Conservation (phyloP, 352 stramenopile genomes). For the Globisporangium alternatum region DNA sequence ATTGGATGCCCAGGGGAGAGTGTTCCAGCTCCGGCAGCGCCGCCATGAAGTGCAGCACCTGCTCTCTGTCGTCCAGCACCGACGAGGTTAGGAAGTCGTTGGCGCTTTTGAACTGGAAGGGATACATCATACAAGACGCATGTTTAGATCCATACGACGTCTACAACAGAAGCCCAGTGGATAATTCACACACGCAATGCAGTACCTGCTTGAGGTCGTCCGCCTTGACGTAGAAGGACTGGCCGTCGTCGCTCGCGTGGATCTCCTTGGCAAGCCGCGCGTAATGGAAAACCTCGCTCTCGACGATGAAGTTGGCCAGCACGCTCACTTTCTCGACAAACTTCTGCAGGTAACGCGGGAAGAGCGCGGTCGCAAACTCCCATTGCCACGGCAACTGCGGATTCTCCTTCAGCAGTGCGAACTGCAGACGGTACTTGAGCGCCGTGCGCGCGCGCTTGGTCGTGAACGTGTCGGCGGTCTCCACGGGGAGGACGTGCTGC, state of each 20-base stretch:
- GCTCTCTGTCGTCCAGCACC: slow-evolving; percentile 67
- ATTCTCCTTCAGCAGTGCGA: slow-evolving; percentile 64
- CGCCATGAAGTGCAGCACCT: slow-evolving; percentile 78
- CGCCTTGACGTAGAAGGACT: slow-evolving; percentile 41
- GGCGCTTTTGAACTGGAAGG: slow-evolving; percentile 65
- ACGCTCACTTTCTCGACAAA: slow-evolving; percentile 49
- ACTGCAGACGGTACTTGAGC: slow-evolving; percentile 64
- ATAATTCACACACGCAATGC: slow-evolving; percentile 3
- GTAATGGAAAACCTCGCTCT: slow-evolving; percentile 70
- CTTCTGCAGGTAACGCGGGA: slow-evolving; percentile 36
- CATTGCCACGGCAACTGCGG: slow-evolving; percentile 40
- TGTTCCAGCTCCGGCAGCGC: slow-evolving; percentile 48
- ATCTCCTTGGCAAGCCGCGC: slow-evolving; percentile 60
- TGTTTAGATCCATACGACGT: neutral
- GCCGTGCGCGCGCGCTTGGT: slow-evolving; percentile 39
- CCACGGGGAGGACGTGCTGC: slow-evolving; percentile 35
- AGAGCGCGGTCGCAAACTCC: slow-evolving; percentile 31
- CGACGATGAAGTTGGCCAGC: slow-evolving; percentile 67
- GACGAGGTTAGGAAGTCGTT: slow-evolving; percentile 72
- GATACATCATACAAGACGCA: neutral
- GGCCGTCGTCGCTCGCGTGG: slow-evolving; percentile 25
- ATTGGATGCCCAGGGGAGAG: slow-evolving; percentile 53
- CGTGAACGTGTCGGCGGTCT: neutral
- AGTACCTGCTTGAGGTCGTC: slow-evolving; percentile 71
- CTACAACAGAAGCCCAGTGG: neutral